phyloP scores from a whole-genome alignment of 1,284 basidiomycete genomes.

The Microbotryum violaceum region DNA sequence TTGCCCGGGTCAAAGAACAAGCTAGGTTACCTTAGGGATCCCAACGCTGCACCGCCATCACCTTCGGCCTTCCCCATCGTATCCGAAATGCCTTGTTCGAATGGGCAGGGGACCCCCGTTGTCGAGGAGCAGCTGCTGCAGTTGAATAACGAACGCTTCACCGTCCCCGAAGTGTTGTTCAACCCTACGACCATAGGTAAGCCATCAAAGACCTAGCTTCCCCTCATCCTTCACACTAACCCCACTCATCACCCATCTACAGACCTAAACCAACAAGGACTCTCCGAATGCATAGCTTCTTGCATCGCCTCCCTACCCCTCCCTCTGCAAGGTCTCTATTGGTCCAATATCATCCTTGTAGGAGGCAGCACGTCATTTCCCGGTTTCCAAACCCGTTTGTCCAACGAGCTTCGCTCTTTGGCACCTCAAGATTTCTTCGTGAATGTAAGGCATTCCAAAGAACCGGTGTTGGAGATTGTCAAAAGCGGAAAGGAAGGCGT shows the following conservation, averaged over 20 bases:
- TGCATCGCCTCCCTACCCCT: conserved; percentile 65
- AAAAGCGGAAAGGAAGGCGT: conserved; percentile 28
- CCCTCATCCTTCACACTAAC: neutral
- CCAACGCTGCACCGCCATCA: conserved; percentile 11
- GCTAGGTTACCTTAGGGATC: conserved; percentile 55
- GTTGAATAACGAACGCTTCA: conserved; percentile 84
- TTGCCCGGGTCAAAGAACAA: conserved; percentile 51
- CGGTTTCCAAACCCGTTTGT: conserved; percentile 67
- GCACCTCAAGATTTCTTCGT: conserved; percentile 71
- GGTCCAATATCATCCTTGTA: conserved; percentile 82
- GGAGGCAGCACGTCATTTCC: conserved; percentile 72
- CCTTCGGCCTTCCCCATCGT: neutral
- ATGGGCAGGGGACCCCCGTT: neutral
- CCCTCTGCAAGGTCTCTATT: conserved; percentile 81
- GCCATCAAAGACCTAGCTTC: conserved; percentile 25
- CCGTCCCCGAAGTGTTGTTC: conserved; percentile 81
- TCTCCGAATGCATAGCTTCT: conserved; percentile 64
- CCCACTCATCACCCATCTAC: conserved; percentile 11
- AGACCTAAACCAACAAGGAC: conserved; percentile 74
- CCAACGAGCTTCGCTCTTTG: conserved; percentile 60
- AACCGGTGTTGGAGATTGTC: conserved; percentile 47
- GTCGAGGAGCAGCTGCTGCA: conserved; percentile 66
- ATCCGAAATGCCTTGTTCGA: conserved; percentile 1
- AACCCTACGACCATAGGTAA: conserved; percentile 77
- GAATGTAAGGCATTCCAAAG: conserved; percentile 57